Base-by-base conservation (phyloP, 1,284 basidiomycete species). In the Anthracocystis setariae region DNA sequence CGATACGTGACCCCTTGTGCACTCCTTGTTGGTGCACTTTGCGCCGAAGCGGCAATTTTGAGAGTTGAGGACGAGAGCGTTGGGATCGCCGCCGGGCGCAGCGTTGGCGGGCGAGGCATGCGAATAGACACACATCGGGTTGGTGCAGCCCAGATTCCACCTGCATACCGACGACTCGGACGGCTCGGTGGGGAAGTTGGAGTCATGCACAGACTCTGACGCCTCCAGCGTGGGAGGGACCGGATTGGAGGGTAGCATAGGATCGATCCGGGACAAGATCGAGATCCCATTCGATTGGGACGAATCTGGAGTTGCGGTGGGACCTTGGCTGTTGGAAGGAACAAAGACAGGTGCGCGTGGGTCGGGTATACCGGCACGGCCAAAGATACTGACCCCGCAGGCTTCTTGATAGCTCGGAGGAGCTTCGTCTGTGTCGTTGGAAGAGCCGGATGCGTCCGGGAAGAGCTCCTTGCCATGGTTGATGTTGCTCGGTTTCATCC, bases 81-180 rank as follows among this genome's bases (percentile, higher is more conserved):
- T 64, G 2, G 67, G 60, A 33, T 77, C 71, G 10, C 65, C 66
- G 3, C 54, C 42, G 7, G 60, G 56, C 9, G 73, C 67, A 9
- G 77, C 73, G 47, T 74, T 72, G 43, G 66, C 62, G 1, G 81
- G 75, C 7, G 79, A 73, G 2, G 80, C 77, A 44, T 82, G 81
- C 24, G 69, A 71, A 66, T 78, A 82, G 5, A 39, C 27, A 44
- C 81, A 82, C 64, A 74, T 61, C 2, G 79, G 79, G 37, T 79
- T 78, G 20, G 81, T 82, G 63, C 81, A 82, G 9, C 55, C 54
- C 0, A 77, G 42, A 32, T 67, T 71, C 55, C 70, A 82, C 4
- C 78, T 73, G 46, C 81, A 82, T 20, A 79, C 55, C 8, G 76
- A 61, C 2, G 60, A 39, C 23, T 80, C 58, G 20, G 56, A 47